Conservation (phyloP, 495 filamentous ascomycete species). For the Amorphotheca resinae region DNA sequence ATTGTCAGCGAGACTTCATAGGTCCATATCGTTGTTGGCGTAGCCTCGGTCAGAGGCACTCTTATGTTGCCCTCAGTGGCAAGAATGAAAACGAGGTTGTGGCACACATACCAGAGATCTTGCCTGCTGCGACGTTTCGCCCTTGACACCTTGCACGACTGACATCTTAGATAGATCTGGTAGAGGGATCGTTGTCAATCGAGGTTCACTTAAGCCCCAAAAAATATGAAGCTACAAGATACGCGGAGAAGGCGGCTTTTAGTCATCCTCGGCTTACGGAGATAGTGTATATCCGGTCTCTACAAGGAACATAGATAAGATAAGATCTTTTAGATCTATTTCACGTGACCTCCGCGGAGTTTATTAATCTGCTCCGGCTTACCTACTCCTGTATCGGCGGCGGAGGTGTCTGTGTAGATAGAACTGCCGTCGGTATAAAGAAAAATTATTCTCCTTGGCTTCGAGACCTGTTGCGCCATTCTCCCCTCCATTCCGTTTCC, state of each 20-base stretch:
- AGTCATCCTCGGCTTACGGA: no score
- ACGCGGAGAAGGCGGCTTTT: no score
- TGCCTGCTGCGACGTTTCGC: conserved; percentile 56
- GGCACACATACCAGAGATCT: conserved; percentile 29
- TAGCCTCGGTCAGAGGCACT: not conserved
- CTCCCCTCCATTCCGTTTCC: not conserved
- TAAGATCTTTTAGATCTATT: not conserved
- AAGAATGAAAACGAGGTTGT: not conserved
- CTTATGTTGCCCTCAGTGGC: conserved; percentile 1
- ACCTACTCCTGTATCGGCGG: no score
- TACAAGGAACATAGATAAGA: not conserved
- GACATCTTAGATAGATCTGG: conserved; percentile 27
- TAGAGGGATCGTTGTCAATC: not conserved
- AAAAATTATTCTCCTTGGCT: no score
- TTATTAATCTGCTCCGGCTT: no score
- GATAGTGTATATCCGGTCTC: not conserved
- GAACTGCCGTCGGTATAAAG: no score
- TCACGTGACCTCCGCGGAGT: not conserved
- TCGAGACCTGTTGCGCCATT: no score
- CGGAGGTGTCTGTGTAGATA: no score
- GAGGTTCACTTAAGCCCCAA: no score
- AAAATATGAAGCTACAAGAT: no score
- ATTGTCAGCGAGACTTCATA: not conserved
- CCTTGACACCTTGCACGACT: conserved; percentile 35
- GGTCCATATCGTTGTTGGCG: not conserved